Percentiles rank a stretch among this genome's conserved stretches.
These are phyloP conservation scores for Leccinellum rugosiceps DNA, from an alignment of 768 basidiomycete species.

Conservation along the genomic window DNA sequence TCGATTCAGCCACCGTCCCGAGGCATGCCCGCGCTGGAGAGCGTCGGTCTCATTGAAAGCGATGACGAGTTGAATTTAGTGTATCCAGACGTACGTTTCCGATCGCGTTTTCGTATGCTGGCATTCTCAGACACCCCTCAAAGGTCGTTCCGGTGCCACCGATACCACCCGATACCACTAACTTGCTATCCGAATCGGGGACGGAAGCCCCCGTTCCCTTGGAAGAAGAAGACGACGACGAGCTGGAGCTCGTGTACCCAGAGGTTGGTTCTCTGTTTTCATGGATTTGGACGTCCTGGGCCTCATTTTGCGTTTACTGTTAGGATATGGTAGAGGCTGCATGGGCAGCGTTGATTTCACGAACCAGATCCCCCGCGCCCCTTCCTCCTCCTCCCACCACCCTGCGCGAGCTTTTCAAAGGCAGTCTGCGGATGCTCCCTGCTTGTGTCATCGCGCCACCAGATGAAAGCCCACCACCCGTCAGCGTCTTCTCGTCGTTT, in stretches of 20 bases:
- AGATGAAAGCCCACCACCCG: not conserved
- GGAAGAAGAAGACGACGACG: too few species aligned
- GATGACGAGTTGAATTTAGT: conserved; percentile 14
- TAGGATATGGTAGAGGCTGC: conserved; percentile 6
- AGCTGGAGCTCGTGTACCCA: conserved; percentile 17
- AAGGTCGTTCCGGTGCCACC: conserved; percentile 1
- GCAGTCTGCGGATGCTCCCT: conserved; percentile 2
- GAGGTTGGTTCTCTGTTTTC: not conserved
- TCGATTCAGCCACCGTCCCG: too few species aligned
- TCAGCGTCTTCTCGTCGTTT: not conserved
- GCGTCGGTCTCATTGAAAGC: not conserved
- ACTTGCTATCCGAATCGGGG: not conserved
- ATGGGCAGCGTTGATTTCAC: not conserved
- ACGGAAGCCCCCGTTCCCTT: too few species aligned
- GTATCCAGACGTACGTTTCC: conserved; percentile 23
- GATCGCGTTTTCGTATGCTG: not conserved
- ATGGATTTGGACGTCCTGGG: not conserved
- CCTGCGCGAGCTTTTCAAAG: not conserved
- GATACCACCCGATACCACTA: too few species aligned
- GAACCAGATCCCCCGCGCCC: not conserved
- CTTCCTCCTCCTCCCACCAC: not conserved
- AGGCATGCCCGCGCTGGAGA: not conserved
- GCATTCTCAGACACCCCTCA: not conserved
- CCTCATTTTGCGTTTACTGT: not conserved
- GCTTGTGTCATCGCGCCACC: not conserved